These are phyloP conservation scores for Fusarium vanettenii DNA, from an alignment of 2,329 filamentous ascomycete genomes.

Conservation along the genomic window DNA sequence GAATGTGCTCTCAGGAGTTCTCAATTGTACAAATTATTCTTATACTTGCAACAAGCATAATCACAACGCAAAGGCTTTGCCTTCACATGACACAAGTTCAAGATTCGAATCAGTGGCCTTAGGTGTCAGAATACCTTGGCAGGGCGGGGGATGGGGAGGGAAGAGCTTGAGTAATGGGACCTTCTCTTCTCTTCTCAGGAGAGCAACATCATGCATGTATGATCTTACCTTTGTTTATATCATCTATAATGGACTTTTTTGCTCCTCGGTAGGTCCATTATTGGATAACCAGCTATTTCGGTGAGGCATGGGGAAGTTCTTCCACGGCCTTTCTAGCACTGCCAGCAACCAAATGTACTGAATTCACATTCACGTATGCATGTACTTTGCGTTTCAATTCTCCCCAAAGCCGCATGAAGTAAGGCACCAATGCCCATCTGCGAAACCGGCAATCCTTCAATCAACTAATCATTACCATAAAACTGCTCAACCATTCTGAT, in stretches of 20 bases:
- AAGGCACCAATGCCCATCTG: not conserved
- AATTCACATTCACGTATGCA: not conserved
- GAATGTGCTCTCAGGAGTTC: not conserved
- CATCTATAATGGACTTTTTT: not conserved
- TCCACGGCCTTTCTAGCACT: too few species aligned
- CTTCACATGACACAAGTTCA: not conserved
- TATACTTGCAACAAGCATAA: not conserved
- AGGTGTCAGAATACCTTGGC: not conserved
- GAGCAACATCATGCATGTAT: not conserved
- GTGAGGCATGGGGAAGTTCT: not conserved
- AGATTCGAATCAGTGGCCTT: not conserved
- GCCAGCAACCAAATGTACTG: not conserved
- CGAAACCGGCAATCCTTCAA: not conserved
- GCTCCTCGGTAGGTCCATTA: not conserved
- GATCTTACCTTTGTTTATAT: not conserved
- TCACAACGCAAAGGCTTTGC: not conserved
- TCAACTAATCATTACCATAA: not conserved
- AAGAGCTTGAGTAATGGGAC: not conserved
- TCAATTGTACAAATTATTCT: not conserved
- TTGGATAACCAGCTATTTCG: not conserved
- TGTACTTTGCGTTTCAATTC: not conserved
- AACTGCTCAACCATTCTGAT: not conserved
- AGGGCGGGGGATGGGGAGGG: not conserved
- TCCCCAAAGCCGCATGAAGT: not conserved
- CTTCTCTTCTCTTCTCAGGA: not conserved